Evolutionary conservation across 75 land plant genomes (phyloP).

Genomic region (Pseudotsuga menziesii): DNA sequence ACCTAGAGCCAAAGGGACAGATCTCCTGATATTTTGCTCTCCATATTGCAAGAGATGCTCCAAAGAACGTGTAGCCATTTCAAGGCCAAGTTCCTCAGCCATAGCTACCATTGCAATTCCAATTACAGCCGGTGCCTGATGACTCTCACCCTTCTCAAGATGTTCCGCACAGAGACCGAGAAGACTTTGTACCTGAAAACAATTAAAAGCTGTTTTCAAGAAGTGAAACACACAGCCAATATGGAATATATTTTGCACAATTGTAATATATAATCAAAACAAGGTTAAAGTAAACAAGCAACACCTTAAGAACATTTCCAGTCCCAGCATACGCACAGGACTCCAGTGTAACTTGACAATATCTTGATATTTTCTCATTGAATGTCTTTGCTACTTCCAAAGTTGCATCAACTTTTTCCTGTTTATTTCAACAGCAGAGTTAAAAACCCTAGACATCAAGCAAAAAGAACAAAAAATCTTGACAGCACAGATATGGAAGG

Average conservation of each 20-base stretch:
- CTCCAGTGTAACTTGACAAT: slow-evolving; percentile 84
- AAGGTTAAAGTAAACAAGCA: background rate
- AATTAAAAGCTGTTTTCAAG: background rate
- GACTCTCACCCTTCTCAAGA: slow-evolving; percentile 85
- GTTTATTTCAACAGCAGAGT: slow-evolving; percentile 1
- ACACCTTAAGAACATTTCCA: slow-evolving; percentile 95
- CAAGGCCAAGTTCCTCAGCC: slow-evolving; percentile 96
- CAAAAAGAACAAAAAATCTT: background rate
- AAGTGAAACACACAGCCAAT: background rate
- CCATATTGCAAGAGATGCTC: slow-evolving; percentile 98
- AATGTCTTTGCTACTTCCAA: slow-evolving; percentile 95
- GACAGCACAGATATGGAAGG: no score
- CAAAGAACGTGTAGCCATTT: slow-evolving; percentile 91
- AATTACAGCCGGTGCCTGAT: slow-evolving; percentile 95
- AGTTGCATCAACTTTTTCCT: slow-evolving; percentile 96
- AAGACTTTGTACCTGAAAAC: slow-evolving; percentile 76
- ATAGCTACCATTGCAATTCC: slow-evolving; percentile 96
- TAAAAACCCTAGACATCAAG: background rate
- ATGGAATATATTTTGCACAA: background rate
- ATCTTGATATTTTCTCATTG: slow-evolving; percentile 85
- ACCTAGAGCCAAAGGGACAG: slow-evolving; percentile 94
- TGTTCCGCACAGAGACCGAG: slow-evolving; percentile 91
- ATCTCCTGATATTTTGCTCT: slow-evolving; percentile 87
- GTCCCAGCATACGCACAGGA: slow-evolving; percentile 98
- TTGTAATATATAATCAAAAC: background rate